Base-by-base conservation (phyloP, 768 basidiomycete species). In the Dioszegia crocea region DNA sequence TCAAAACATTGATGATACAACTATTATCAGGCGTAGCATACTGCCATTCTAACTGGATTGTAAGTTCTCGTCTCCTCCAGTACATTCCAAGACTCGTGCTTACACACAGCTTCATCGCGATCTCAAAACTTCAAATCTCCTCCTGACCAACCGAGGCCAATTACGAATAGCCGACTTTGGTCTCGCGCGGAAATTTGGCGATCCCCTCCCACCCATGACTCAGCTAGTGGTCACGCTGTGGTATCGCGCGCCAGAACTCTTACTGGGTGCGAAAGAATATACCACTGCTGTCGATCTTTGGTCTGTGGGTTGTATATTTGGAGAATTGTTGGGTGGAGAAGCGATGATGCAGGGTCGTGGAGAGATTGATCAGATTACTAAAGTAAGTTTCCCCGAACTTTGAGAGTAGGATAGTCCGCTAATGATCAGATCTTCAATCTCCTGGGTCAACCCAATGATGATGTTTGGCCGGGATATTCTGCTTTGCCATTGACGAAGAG, bases 121-220 rank as follows among this genome's bases (percentile, higher is more conserved):
- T 75, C 77, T 99, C 60, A 99, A 99, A 77, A 98, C 96, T 19
- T 93, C 91, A 69, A 99, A 99, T 75, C 78, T 99, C 33, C 82
- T 99, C 45, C 94, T 99, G 94, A 99, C 98, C 77, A 99, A 99
- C 74, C 86, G 96, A 8, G 96, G 96, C 1, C 93, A 89, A 36
- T 93, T 99, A 79, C 98, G 98, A 73, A 92, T 99, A 5, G 96
- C 96, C 14, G 96, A 99, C 77, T 99, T 98, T 75, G 96, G 96
- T 4, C 84, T 98, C 27, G 96, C 96, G 16, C 81, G 96, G 68
- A 85, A 92, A 52, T 99, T 91, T 72, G 96, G 96, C 17, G 96
- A 98, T 76, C 96, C 96, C 10, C 83, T 97, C 11, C 93, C 94
- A 21, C 91, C 93, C 29, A 85, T 99, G 84, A 99, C 96, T 3